These are phyloP conservation scores for Gaultheria prostrata DNA, from an alignment of 148 eudicot species.

Conservation along the genomic window DNA sequence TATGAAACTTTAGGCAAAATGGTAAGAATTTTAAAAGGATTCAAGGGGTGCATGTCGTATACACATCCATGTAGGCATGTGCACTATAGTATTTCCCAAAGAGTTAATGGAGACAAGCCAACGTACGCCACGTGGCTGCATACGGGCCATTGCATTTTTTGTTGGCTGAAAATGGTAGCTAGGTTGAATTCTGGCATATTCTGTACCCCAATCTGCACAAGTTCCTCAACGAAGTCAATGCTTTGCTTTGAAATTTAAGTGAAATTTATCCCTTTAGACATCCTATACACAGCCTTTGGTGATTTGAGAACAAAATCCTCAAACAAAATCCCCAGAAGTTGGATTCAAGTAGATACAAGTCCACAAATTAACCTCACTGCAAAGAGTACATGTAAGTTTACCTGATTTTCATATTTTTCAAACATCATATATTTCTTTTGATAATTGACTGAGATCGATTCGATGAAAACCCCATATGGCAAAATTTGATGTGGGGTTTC, in stretches of 20 bases:
- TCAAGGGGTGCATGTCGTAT: neutral
- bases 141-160: slow-evolving; percentile 23
- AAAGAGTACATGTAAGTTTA: slow-evolving; percentile 2
- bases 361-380: neutral
- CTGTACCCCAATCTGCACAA: slow-evolving; percentile 4
- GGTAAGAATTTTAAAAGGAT: neutral
- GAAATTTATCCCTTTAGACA: neutral
- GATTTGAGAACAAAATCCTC: neutral
- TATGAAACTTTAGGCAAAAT: neutral
- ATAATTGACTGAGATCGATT: too few relatives aligned
- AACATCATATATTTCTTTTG: neutral
- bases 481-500: neutral
- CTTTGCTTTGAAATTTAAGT: slow-evolving; percentile 11
- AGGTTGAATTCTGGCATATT: slow-evolving; percentile 34
- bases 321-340: too few relatives aligned
- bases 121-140: slow-evolving; percentile 25
- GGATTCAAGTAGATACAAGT: neutral
- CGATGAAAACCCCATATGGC: too few relatives aligned
- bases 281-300: neutral
- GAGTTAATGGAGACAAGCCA: slow-evolving; percentile 18
- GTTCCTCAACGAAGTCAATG: slow-evolving; percentile 5
- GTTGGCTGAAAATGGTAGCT: slow-evolving; percentile 26
- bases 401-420: neutral
- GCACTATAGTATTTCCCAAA: neutral
- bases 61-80: neutral